Conservation (phyloP, 176 grass and related monocot species). For the Lolium multiflorum region DNA sequence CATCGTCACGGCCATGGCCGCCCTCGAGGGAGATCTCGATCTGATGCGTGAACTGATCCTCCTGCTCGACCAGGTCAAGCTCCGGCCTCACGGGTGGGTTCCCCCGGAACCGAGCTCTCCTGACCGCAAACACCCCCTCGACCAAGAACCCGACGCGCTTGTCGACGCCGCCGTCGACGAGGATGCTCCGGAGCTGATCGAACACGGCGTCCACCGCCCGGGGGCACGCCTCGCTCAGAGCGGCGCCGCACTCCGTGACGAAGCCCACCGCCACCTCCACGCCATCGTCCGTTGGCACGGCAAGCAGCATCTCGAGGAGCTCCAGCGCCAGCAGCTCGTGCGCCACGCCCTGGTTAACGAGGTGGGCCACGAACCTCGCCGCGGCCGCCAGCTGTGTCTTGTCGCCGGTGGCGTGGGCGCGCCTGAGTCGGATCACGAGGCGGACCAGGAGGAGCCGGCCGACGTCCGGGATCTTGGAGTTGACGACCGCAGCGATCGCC, state of each 20-base stretch:
- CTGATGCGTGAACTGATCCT: constrained; percentile 53
- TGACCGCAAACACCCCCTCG: constrained; percentile 50
- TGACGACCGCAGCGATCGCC: constrained; percentile 58
- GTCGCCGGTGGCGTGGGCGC: background rate
- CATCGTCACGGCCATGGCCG: too few relatives aligned
- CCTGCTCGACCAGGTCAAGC: constrained; percentile 56
- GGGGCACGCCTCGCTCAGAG: constrained; percentile 41
- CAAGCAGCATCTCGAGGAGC: background rate
- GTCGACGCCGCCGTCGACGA: constrained; percentile 47
- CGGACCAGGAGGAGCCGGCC: constrained; percentile 61
- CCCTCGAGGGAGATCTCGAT: constrained; percentile 33
- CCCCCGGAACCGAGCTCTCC: constrained; percentile 48
- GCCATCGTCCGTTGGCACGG: background rate
- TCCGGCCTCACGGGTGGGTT: constrained; percentile 28
- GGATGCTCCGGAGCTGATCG: constrained; percentile 42
- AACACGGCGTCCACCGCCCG: constrained; percentile 47
- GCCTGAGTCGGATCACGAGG: constrained; percentile 24
- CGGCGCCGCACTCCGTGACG: constrained; percentile 47
- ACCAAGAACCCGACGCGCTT: constrained; percentile 46
- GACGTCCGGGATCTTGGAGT: constrained; percentile 51
- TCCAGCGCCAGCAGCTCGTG: constrained; percentile 24
- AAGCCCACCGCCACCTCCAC: constrained; percentile 51
- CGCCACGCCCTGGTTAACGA: constrained; percentile 16
- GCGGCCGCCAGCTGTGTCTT: background rate
- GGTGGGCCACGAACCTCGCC: constrained; percentile 18